Conservation (phyloP, 2,329 filamentous ascomycete species). For the Epichloe brachyelytri region DNA sequence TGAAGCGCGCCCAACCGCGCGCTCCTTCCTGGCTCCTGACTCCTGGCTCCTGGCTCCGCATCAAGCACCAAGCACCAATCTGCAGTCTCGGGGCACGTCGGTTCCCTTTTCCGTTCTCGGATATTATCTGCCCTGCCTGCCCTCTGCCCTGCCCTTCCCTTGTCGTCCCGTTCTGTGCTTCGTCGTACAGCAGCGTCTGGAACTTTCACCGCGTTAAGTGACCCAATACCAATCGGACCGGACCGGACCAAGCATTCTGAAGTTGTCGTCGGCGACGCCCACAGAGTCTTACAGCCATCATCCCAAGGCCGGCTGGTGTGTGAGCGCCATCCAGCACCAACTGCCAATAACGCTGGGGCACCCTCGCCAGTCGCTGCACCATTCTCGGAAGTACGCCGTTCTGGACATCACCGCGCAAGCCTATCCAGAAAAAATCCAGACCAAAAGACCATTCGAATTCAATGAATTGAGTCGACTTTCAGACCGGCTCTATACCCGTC, state of each 20-base stretch:
- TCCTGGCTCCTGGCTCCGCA: too few relatives aligned
- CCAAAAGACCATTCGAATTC: not conserved
- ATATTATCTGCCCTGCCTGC: not conserved
- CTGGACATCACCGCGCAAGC: not conserved
- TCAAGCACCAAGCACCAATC: too few relatives aligned
- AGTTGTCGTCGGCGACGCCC: too few relatives aligned
- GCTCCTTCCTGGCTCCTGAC: too few relatives aligned
- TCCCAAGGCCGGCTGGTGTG: not conserved
- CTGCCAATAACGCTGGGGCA: not conserved
- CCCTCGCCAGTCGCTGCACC: not conserved
- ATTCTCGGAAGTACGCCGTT: not conserved
- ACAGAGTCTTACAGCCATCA: not conserved
- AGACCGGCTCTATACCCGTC: not conserved
- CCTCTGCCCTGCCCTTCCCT: not conserved
- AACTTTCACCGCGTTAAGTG: not conserved
- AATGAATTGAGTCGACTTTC: conserved; percentile 2
- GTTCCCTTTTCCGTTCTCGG: not conserved
- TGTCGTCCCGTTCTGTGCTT: not conserved
- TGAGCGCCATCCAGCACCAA: not conserved
- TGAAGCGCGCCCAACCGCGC: too few relatives aligned
- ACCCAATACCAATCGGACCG: not conserved
- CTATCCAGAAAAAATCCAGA: not conserved
- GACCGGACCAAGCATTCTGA: not conserved
- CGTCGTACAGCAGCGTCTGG: not conserved
- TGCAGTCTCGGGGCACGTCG: too few relatives aligned